phyloP scores from a whole-genome alignment of 768 basidiomycete genomes.

The Inosperma sp. region DNA sequence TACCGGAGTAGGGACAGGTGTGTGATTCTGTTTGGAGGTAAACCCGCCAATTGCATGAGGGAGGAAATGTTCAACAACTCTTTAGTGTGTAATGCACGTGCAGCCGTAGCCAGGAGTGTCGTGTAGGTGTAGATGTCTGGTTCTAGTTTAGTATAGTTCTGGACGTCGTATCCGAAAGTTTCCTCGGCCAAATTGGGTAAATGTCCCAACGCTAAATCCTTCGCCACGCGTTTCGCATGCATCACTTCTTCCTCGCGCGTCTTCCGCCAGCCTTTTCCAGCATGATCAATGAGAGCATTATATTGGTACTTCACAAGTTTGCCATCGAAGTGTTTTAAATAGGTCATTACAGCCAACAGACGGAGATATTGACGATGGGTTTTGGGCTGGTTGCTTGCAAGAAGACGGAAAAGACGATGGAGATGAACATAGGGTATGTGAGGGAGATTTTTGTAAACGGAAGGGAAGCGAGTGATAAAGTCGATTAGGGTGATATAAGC shows the following conservation, averaged over 20 bases:
- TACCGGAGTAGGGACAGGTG: slow-evolving; percentile 56
- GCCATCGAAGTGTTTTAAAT: slow-evolving; percentile 52
- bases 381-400: slow-evolving; percentile 51
- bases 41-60: slow-evolving; percentile 50
- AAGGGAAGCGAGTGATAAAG: slow-evolving; percentile 21
- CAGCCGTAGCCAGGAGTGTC: slow-evolving; percentile 61
- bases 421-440: slow-evolving; percentile 44
- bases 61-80: slow-evolving; percentile 48
- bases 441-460: slow-evolving; percentile 19
- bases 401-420: slow-evolving; percentile 55
- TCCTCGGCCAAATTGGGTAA: slow-evolving; percentile 33
- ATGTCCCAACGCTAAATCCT: slow-evolving; percentile 50
- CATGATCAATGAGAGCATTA: slow-evolving; percentile 68
- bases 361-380: slow-evolving; percentile 59
- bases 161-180: slow-evolving; percentile 16
- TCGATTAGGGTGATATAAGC: slow-evolving; percentile 37
- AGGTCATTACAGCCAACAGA: slow-evolving; percentile 62
- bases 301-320: slow-evolving; percentile 61
- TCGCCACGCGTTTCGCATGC: slow-evolving; percentile 53
- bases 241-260: slow-evolving; percentile 54
- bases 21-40: slow-evolving; percentile 58
- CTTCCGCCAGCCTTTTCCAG: slow-evolving; percentile 62
- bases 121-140: slow-evolving; percentile 72
- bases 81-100: slow-evolving; percentile 40
- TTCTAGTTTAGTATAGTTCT: slow-evolving; percentile 13